A percentile compares a stretch with the other conserved stretches of the same genome.
Conservation (phyloP, 2,329 filamentous ascomycete genomes). For the Teratosphaeria destructans region DNA sequence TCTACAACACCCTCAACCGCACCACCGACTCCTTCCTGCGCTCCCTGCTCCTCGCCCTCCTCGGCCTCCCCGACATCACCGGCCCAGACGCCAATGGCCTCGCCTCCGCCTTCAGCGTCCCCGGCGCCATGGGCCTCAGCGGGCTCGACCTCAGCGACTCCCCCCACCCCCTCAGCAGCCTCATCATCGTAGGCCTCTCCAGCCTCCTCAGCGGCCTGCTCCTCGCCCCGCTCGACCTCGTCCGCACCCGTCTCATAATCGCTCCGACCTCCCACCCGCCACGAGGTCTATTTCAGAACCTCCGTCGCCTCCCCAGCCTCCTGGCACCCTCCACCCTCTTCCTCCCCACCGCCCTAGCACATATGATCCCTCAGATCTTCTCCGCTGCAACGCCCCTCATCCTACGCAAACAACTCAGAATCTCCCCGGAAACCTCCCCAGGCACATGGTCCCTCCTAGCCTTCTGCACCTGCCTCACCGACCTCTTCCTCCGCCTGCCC, state of each 20-base stretch:
- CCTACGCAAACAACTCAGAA: slow-evolving; percentile 70
- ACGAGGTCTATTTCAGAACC: slow-evolving; percentile 65
- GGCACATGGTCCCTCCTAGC: slow-evolving; percentile 71
- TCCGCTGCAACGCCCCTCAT: slow-evolving; percentile 74
- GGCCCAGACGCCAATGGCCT: slow-evolving; percentile 63
- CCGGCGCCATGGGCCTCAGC: slow-evolving; percentile 25
- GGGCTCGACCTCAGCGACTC: slow-evolving; percentile 73
- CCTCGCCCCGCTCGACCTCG: slow-evolving; percentile 78
- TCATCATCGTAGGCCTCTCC: slow-evolving; percentile 60
- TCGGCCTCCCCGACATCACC: slow-evolving; percentile 79
- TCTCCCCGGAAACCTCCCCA: slow-evolving; percentile 74
- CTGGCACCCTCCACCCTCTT: slow-evolving; percentile 57
- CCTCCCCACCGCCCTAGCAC: slow-evolving; percentile 72
- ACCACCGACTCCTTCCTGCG: slow-evolving; percentile 87
- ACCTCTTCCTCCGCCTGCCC: slow-evolving; percentile 78
- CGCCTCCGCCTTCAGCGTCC: slow-evolving; percentile 41
- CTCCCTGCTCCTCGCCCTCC: slow-evolving; percentile 77
- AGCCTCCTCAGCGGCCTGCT: slow-evolving; percentile 64
- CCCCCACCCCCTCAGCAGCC: slow-evolving; percentile 69
- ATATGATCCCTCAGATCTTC: slow-evolving; percentile 75
- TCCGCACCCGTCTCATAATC: slow-evolving; percentile 77
- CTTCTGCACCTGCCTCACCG: slow-evolving; percentile 68
- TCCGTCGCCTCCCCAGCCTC: slow-evolving; percentile 65
- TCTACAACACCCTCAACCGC: slow-evolving; percentile 78
- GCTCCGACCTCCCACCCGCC: slow-evolving; percentile 61